These are phyloP conservation scores for Globisporangium cylindrosporum DNA, from an alignment of 352 stramenopile species.

Conservation along the genomic window DNA sequence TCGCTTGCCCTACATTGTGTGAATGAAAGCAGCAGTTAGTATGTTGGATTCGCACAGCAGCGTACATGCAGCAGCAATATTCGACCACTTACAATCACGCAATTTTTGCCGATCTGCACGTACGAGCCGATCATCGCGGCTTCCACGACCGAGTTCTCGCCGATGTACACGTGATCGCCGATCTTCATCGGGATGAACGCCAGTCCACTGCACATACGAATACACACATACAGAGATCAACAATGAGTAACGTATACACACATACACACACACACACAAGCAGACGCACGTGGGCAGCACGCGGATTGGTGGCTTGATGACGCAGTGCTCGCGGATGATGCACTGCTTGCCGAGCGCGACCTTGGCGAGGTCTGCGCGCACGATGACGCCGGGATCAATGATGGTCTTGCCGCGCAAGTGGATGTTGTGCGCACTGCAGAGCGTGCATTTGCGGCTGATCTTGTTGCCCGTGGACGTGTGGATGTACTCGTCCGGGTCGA, in stretches of 20 bases:
- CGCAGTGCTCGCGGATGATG: constrained; percentile 63
- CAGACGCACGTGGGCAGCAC: constrained; percentile 52
- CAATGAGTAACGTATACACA: background rate
- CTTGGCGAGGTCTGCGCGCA: constrained; percentile 81
- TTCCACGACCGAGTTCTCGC: constrained; percentile 71
- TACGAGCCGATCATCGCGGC: constrained; percentile 81
- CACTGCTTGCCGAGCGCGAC: constrained; percentile 81
- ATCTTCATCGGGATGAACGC: constrained; percentile 85
- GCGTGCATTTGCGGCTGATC: constrained; percentile 61
- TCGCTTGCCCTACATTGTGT: constrained; percentile 59
- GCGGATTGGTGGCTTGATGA: constrained; percentile 71
- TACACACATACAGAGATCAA: background rate
- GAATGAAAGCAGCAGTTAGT: background rate
- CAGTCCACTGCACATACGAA: constrained; percentile 38
- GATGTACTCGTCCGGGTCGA: constrained; percentile 61
- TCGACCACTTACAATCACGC: constrained; percentile 64
- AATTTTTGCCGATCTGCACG: constrained; percentile 84
- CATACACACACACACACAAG: background rate
- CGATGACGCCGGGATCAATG: constrained; percentile 62
- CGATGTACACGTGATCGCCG: constrained; percentile 80
- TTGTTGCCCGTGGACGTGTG: constrained; percentile 70
- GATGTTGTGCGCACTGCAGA: constrained; percentile 69
- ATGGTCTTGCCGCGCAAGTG: constrained; percentile 80
- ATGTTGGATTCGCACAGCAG: too few species aligned
- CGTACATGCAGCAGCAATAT: background rate